Percentiles rank a stretch among this genome's conserved stretches.
phyloP scores from a whole-genome alignment of 164 flowering plant genomes.

The Tinospora cordifolia region DNA sequence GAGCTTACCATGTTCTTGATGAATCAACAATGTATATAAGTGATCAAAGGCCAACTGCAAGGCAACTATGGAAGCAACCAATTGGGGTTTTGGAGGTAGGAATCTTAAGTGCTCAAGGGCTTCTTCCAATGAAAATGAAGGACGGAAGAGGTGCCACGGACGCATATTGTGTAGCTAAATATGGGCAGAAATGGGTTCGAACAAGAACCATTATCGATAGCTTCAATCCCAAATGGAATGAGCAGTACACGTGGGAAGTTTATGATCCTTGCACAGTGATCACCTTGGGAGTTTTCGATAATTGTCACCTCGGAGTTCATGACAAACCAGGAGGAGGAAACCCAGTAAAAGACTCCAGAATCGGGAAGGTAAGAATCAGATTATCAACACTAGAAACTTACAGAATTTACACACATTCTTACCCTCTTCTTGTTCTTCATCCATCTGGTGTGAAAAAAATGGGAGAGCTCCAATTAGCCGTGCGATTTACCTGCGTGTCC shows the following conservation, averaged over 20 bases:
- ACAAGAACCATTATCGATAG: conserved; percentile 56
- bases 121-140: conserved; percentile 62
- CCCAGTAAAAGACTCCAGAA: conserved; percentile 36
- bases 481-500: conserved; percentile 57
- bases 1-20: conserved; percentile 77
- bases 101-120: conserved; percentile 65
- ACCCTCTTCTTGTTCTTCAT: conserved; percentile 18
- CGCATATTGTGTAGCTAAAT: conserved; percentile 79
- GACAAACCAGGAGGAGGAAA: conserved; percentile 24
- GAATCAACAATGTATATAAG: conserved; percentile 75
- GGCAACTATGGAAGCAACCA: conserved; percentile 75
- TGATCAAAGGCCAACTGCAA: conserved; percentile 67
- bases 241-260: conserved; percentile 72
- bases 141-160: conserved; percentile 52
- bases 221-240: conserved; percentile 55
- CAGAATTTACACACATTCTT: conserved; percentile 16
- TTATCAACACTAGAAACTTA: conserved; percentile 58
- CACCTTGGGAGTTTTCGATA: conserved; percentile 68
- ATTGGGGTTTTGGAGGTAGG: conserved; percentile 74
- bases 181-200: conserved; percentile 78
- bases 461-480: conserved; percentile 47
- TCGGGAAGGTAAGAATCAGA: conserved; percentile 67
- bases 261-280: conserved; percentile 75
- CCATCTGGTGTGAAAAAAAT: conserved; percentile 18
- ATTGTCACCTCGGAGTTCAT: conserved; percentile 48